Evolutionary conservation across 225 moss, liverwort and hornwort species (phyloP).

Genomic region (Pseudisothecium myosuroides): DNA sequence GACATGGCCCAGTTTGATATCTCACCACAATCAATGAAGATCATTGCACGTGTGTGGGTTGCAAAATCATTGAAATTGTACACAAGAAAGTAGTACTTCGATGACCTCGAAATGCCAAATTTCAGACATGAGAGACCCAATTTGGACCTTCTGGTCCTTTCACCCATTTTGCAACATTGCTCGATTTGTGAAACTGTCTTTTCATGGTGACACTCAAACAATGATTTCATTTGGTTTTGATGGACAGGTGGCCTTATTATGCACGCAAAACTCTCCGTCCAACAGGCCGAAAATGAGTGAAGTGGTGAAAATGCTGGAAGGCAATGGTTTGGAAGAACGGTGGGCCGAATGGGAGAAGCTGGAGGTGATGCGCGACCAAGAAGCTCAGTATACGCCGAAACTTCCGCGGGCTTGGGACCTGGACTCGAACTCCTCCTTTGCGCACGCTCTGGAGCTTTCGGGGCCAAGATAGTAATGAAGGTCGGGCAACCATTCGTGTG

Average conservation of each 20-base stretch:
- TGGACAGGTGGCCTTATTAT: slow-evolving; percentile 64
- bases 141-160: background rate
- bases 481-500: background rate
- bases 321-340: slow-evolving; percentile 75
- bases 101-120: background rate
- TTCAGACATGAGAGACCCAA: background rate
- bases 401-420: background rate
- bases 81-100: background rate
- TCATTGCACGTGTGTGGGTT: background rate
- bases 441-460: slow-evolving; percentile 18
- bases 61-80: background rate
- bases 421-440: slow-evolving; percentile 9
- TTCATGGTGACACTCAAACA: background rate
- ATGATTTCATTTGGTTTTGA: background rate
- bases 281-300: slow-evolving; percentile 80
- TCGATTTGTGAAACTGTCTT: background rate
- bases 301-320: slow-evolving; percentile 85
- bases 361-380: slow-evolving; percentile 73
- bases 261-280: slow-evolving; percentile 61
- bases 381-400: background rate
- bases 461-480: slow-evolving; percentile 7
- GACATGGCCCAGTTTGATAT: background rate
- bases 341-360: slow-evolving; percentile 93
- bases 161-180: background rate
- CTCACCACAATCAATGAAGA: background rate